A percentile compares a stretch with the other conserved stretches of the same genome.
Conservation (phyloP, 352 stramenopile genomes). For the Vaucheria bursata region DNA sequence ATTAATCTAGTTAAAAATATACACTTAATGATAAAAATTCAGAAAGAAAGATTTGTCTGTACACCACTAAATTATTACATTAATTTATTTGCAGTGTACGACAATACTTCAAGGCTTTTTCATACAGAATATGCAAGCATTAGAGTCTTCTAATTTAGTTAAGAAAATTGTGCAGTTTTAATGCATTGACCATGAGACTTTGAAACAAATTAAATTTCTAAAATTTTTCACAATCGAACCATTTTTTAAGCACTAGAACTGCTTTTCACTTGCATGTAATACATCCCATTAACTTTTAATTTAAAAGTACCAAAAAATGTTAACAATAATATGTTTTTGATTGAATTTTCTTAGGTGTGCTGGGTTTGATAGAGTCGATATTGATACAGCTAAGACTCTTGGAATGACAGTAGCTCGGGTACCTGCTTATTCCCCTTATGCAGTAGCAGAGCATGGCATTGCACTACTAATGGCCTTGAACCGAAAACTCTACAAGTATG, state of each 20-base stretch:
- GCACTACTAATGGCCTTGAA: conserved; percentile 69
- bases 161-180: too few species aligned
- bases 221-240: neutral
- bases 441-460: conserved; percentile 65
- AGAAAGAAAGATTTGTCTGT: too few species aligned
- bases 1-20: neutral
- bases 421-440: conserved; percentile 65
- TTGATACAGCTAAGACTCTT: conserved; percentile 59
- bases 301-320: neutral
- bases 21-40: too few species aligned
- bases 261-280: neutral
- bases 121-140: too few species aligned
- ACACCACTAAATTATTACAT: too few species aligned
- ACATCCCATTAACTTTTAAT: neutral
- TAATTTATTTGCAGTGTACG: too few species aligned
- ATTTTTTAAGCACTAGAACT: neutral
- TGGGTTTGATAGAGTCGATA: conserved; percentile 66
- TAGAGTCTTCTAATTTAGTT: too few species aligned
- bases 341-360: conserved; percentile 53
- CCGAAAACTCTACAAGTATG: conserved; percentile 58
- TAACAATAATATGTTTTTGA: neutral
- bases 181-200: too few species aligned
- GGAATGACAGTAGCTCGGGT: conserved; percentile 59
- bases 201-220: neutral
- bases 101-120: too few species aligned